Base-by-base conservation (phyloP, 768 basidiomycete species). In the Suillus cothurnatus region DNA sequence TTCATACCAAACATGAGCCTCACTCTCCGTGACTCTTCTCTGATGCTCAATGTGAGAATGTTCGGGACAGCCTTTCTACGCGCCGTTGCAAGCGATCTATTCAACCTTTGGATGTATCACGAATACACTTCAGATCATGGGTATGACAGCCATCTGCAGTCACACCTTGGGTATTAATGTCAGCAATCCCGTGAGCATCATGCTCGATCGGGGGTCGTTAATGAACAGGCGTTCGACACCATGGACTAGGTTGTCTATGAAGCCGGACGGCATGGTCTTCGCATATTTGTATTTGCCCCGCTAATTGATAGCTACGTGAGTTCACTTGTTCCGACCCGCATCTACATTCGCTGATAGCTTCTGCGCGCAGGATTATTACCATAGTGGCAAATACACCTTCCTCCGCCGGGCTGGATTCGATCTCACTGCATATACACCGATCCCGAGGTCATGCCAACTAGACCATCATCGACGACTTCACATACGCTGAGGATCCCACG, bases 391-490 rank as follows among this genome's bases (percentile, higher is more conserved):
- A 62, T 76, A 70, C 61, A 73, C 75, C 41, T 77, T 74, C 49
- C 73, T 77, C 57, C 57, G 69, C 63, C 75, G 59, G 63, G 64
- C 63, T 21, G 68, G 67, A 19, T 67, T 66, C 15, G 47, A 43
- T 23, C 61, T 67, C 59, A 72, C 67, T 17, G 74, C 75, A 61
- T 69, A 68, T 23, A 69, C 62, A 70, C 70, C 34, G 62, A 65
- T 71, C 74, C 34, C 55, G 61, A 39, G 71, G 74, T 61, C 71
- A 68, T 49, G 68, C 75, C 6, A 82, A 87, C 65, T 69, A 79
- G 59, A 81, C 77, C 6, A 76, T 87, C 43, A 77, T 85, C 26
- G 60, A 77, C 3, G 75, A 79, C 7, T 88, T 68, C 26, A 65
- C 61, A 15, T 62, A 65, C 31, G 64, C 64, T 5, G 64, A 65